Evolutionary conservation across 2,329 filamentous ascomycete species (phyloP).

Genomic region (Lecanosticta acicola): DNA sequence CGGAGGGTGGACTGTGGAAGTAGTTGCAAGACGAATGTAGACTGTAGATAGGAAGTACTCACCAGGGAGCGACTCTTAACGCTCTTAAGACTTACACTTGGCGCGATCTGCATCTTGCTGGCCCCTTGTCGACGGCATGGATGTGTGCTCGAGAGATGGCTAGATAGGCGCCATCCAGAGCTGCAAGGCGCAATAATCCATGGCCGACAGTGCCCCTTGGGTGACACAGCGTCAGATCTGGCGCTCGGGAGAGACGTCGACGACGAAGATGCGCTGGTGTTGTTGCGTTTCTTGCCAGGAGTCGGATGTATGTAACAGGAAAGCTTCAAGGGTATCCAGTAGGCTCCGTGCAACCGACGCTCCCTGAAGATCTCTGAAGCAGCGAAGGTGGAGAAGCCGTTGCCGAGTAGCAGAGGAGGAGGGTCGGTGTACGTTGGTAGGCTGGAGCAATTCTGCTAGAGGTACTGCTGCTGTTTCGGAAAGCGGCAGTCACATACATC

Average conservation of each 20-base stretch:
- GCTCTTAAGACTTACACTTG: conserved; percentile 22
- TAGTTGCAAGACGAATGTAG: conserved; percentile 6
- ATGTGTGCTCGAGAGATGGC: conserved; percentile 11
- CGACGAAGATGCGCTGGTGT: not conserved
- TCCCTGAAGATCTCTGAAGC: not conserved
- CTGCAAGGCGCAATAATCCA: conserved; percentile 10
- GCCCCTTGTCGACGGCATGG: conserved; percentile 12
- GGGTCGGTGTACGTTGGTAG: conserved; percentile 6
- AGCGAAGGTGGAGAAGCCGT: conserved; percentile 1
- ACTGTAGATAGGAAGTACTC: conserved; percentile 3
- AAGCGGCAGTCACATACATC: not conserved
- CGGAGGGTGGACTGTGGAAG: conserved; percentile 1
- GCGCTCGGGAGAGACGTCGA: conserved; percentile 10
- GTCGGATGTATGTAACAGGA: conserved; percentile 4
- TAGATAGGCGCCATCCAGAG: conserved; percentile 17
- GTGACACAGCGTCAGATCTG: conserved; percentile 16
- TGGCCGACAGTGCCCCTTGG: conserved; percentile 12
- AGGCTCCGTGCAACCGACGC: not conserved
- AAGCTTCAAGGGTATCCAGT: conserved; percentile 1
- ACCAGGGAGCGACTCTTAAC: conserved; percentile 8
- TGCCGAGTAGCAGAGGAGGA: conserved; percentile 5
- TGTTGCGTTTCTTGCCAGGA: not conserved
- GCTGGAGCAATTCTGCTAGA: not conserved
- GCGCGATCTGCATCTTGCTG: conserved; percentile 18
- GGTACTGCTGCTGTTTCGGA: not conserved